Base-by-base conservation (phyloP, 2,329 filamentous ascomycete genomes). In the Colletotrichum sp. region DNA sequence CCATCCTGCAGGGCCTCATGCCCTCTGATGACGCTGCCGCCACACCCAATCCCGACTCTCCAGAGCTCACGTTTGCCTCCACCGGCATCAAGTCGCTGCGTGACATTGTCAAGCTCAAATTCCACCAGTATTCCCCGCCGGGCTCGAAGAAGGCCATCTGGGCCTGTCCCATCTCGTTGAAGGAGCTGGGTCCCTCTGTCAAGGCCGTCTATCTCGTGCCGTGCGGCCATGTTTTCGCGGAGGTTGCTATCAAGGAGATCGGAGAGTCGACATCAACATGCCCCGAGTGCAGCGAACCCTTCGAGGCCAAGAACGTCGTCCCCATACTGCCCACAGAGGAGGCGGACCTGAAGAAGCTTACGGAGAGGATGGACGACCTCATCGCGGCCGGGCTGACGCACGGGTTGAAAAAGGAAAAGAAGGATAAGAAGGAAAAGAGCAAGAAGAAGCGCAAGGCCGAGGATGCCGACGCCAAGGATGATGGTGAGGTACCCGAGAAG, bases 161-260 rank as follows among this genome's bases (percentile, higher is more conserved):
- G 90, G 91, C 95, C 32, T 99, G 97, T 81, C 96, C 96, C 0
- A 91, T 99, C 71, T 98, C 96, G 3, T 92, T 94, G 80, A 98
- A 98, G 83, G 93, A 94, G 83, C 86, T 99, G 28, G 97, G 97
- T 1, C 93, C 96, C 0, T 89, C 89, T 7, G 93, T 93, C 18
- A 96, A 94, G 84, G 90, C 95, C 1, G 95, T 98, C 2, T 99
- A 99, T 81, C 81, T 99, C 4, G 95, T 99, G 6, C 97, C 97
- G 0, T 99, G 97, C 81, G 98, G 97, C 0, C 98, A 99, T 87
- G 96, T 95, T 1, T 99, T 99, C 85, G 93, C 95, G 1, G 96
- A 98, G 77, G 92, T 93, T 69, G 95, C 96, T 9, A 93, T 99
- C 79, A 94, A 93, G 79, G 95, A 97, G 84, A 92, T 98, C n/a